A percentile compares a stretch with the other conserved stretches of the same genome.
Conservation (phyloP, 495 filamentous ascomycete species). For the Platismatia glauca region DNA sequence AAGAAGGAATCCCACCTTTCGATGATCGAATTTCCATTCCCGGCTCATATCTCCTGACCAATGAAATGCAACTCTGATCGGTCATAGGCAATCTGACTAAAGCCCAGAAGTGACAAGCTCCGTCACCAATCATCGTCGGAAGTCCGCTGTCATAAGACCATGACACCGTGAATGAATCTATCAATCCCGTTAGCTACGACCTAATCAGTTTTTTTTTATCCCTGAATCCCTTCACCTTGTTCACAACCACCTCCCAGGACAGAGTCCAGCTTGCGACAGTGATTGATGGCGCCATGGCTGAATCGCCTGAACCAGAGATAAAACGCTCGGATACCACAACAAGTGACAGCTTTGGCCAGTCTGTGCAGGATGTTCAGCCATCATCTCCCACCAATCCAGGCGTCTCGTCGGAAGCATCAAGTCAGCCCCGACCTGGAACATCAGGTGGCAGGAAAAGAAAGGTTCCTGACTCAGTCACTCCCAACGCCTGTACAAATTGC, state of each 20-base stretch:
- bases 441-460: constrained; percentile 16
- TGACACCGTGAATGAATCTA: too few species aligned
- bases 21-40: too few species aligned
- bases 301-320: background rate
- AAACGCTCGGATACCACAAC: background rate
- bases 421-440: constrained; percentile 4
- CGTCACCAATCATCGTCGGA: too few species aligned
- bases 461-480: constrained; percentile 25
- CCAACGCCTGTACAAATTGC: constrained; percentile 29
- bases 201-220: background rate
- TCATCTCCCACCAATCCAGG: background rate
- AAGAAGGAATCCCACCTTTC: too few species aligned
- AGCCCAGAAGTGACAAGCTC: too few species aligned
- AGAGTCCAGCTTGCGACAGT: background rate
- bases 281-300: background rate
- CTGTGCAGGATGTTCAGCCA: constrained; percentile 7
- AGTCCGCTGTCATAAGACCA: too few species aligned
- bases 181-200: too few species aligned
- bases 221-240: background rate
- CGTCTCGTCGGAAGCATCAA: background rate
- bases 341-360: constrained; percentile 2
- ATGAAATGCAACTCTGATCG: too few species aligned
- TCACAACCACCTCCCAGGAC: background rate
- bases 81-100: too few species aligned
- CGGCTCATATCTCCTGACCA: background rate